These are phyloP conservation scores for Canavalia gladiata DNA, from an alignment of 306 rosid species.

Conservation along the genomic window DNA sequence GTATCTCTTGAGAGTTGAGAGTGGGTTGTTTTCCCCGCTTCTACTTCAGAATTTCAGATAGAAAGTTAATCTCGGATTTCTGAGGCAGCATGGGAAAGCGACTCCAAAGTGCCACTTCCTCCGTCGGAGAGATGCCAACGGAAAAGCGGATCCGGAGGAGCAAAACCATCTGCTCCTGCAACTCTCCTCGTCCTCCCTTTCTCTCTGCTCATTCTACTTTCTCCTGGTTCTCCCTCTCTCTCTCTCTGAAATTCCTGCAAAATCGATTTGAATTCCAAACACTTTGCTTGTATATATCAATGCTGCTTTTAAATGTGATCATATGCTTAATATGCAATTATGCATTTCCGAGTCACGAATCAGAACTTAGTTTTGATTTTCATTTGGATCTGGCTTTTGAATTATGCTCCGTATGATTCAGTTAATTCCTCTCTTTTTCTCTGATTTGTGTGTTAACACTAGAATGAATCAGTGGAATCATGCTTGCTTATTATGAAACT, in stretches of 20 bases:
- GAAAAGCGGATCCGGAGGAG: slow-evolving; percentile 69
- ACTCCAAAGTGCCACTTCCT: slow-evolving; percentile 48
- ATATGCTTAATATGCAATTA: neutral
- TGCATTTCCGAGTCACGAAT: slow-evolving; percentile 11
- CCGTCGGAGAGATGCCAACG: slow-evolving; percentile 44
- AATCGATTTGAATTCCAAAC: slow-evolving; percentile 31
- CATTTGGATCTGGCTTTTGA: slow-evolving; percentile 44
- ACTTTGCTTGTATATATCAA: slow-evolving; percentile 1
- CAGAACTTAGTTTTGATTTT: slow-evolving; percentile 20
- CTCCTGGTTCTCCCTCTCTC: slow-evolving; percentile 62
- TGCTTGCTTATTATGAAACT: slow-evolving; percentile 18
- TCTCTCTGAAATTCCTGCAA: slow-evolving; percentile 26
- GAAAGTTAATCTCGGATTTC: slow-evolving; percentile 21
- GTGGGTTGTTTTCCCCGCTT: slow-evolving; percentile 10
- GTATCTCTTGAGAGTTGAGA: slow-evolving; percentile 8
- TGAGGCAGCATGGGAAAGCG: slow-evolving; percentile 57
- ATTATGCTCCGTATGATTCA: neutral
- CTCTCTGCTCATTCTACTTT: slow-evolving; percentile 72
- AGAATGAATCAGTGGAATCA: slow-evolving; percentile 10
- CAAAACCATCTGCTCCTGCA: slow-evolving; percentile 78
- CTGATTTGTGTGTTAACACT: neutral
- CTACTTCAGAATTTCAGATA: slow-evolving; percentile 41
- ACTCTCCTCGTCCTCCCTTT: slow-evolving; percentile 74
- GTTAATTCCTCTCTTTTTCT: neutral
- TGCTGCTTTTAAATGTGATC: slow-evolving; percentile 31